Percentiles rank a stretch among this genome's conserved stretches.
Conservation (phyloP, 2,329 filamentous ascomycete species). For the Colletotrichum plurivorum region DNA sequence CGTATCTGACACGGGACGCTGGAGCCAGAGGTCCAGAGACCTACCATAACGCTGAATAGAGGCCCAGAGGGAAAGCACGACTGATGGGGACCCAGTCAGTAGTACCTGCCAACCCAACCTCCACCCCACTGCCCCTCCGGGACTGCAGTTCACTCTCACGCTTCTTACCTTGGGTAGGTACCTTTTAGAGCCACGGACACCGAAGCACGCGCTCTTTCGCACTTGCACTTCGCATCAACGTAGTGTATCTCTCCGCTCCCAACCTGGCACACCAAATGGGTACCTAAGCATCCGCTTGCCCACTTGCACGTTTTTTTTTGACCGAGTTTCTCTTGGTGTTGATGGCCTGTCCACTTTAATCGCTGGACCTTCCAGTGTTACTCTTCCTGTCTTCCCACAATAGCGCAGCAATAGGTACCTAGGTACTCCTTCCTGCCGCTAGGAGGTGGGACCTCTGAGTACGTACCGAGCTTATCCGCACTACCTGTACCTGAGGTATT, state of each 20-base stretch:
- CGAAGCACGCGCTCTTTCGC: no score
- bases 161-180: no score
- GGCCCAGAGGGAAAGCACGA: no score
- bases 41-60: no score
- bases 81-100: neutral
- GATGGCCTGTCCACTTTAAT: conserved; percentile 13
- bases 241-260: no score
- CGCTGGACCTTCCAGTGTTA: conserved; percentile 9
- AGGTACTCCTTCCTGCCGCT: neutral
- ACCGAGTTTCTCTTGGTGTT: neutral
- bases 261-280: neutral
- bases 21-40: neutral
- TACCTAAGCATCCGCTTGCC: conserved; percentile 1
- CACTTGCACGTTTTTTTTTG: conserved; percentile 26
- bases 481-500: neutral
- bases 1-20: conserved; percentile 9
- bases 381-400: no score
- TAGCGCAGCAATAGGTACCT: no score
- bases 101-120: neutral
- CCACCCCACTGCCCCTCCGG: no score
- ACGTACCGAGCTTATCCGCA: neutral
- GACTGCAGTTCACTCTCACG: no score
- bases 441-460: neutral
- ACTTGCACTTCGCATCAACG: no score
- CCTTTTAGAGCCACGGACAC: no score